Percentiles rank a stretch among this genome's conserved stretches.
phyloP scores from a whole-genome alignment of 345 rosid genomes.

The Populus tremula region DNA sequence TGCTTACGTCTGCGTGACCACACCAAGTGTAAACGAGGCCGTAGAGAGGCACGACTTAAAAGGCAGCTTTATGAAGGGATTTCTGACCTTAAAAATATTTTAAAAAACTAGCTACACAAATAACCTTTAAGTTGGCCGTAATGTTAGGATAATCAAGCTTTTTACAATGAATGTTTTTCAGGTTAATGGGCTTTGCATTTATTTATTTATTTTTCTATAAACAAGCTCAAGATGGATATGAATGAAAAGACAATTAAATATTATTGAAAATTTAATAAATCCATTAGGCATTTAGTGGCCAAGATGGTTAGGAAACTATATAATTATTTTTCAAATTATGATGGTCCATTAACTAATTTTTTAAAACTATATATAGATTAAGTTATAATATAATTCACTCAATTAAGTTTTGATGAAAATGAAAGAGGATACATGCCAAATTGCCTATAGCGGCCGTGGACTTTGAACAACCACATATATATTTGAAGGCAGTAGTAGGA shows the following conservation, averaged over 20 bases:
- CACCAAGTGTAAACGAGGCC: not conserved
- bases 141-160: not conserved
- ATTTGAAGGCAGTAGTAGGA: not conserved
- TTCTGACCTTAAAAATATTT: no score
- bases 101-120: no score
- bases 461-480: not conserved
- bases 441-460: not conserved
- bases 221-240: no score
- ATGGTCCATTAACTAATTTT: not conserved
- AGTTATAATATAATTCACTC: no score
- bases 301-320: not conserved
- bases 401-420: not conserved
- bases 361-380: not conserved
- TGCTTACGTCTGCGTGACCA: not conserved
- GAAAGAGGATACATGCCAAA: not conserved
- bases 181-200: not conserved
- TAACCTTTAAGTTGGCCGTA: not conserved
- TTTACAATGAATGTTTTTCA: no score
- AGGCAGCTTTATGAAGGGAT: no score
- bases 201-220: no score
- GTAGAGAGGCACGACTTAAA: not conserved
- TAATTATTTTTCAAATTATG: not conserved
- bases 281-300: no score
- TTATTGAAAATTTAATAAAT: no score
- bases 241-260: no score